Base-by-base conservation (phyloP, 768 basidiomycete species). In the Xanthoconium stramineum region DNA sequence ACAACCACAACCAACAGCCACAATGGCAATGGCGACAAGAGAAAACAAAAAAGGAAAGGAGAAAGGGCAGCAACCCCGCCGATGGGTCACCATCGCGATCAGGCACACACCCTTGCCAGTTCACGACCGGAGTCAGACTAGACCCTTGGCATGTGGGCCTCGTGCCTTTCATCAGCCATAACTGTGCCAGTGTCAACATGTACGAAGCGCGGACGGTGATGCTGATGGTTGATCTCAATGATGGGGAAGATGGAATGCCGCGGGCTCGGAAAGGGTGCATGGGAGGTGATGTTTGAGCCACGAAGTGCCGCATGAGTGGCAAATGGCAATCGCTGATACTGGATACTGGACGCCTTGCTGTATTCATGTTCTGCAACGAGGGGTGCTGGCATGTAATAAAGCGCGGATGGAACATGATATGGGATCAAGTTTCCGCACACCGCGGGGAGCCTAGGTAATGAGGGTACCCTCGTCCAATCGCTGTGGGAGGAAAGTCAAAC, bases 71-170 rank as follows among this genome's bases (percentile, higher is more conserved):
- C 19, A n/a, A n/a, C 19, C 7, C 42, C 35, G 20, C 35, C 53
- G 47, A 52, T 9, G 8, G 12, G 12, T 64, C 51, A 10, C 61
- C 52, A 57, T 67, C 55, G 36, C 60, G 17, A 66, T 63, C 58
- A 65, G 52, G 50, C 45, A 60, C 45, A 2, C 15, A 15, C 37
- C 37, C 13, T 19, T 10, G 37, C 17, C n/a, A 7, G 9, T 35
- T 42, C 20, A 39, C 20, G 35, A 32, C 37, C 12, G 32, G 46
- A 37, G 37, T 47, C 17, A 28, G 30, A n/a, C 8, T 52, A 17
- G 33, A 4, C 7, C 7, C 17, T 53, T 17, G 50, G 38, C 32
- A 24, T 14, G n/a, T 17, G 15, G 19, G 24, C 32, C 28, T 40
- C 49, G 43, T 65, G 46, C 46, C 45, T 53, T 51, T 50, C 30